Base-by-base conservation (phyloP, 306 rosid species). In the Rosa rugosa region DNA sequence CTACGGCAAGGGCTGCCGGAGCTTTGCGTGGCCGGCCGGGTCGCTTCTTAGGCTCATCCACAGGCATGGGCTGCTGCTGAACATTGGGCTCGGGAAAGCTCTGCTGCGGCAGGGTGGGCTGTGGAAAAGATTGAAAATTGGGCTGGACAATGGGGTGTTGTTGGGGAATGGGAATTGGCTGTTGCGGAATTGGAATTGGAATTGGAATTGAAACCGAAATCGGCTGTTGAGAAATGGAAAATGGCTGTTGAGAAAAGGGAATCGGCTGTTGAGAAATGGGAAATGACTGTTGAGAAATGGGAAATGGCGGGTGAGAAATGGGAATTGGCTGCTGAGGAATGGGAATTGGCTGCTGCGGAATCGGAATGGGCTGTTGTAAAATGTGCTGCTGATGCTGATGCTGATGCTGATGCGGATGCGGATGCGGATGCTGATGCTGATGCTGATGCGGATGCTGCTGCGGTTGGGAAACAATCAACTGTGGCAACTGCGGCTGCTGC, bases 21-120 rank as follows among this genome's bases (percentile, higher is more conserved):
- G 2, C 76, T 72, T 88, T 87, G 64, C 78, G 73, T 0, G 98
- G 98, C 50, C 93, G 92, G 3, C 98, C 97, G 0, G 85, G 89
- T 0, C 92, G 44, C 42, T 74, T 77, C 80, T 85, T 91, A 0
- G 87, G 89, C 71, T 88, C 94, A 18, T 91, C 98, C 0, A 76
- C 82, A 1, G 88, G 90, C 3, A 87, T 23, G 64, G 67, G 25
- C 40, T 14, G 66, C 59, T 20, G 75, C 68, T 11, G 45, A 1
- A 13, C 53, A 50, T 5, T 36, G 51, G 41, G 59, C 80, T 77
- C 47, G 6, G 44, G 5, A 31, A 25, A 67, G n/a, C 11, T 64
- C 44, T 64, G 69, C 17, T 64, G 69, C 17, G 5, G 36, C 27
- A 38, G 27, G 3, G 14, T 31, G 79, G 62, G 62, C 38, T 54